These are phyloP conservation scores for Talaromyces stipitatus DNA, from an alignment of 495 filamentous ascomycete species.

Conservation along the genomic window DNA sequence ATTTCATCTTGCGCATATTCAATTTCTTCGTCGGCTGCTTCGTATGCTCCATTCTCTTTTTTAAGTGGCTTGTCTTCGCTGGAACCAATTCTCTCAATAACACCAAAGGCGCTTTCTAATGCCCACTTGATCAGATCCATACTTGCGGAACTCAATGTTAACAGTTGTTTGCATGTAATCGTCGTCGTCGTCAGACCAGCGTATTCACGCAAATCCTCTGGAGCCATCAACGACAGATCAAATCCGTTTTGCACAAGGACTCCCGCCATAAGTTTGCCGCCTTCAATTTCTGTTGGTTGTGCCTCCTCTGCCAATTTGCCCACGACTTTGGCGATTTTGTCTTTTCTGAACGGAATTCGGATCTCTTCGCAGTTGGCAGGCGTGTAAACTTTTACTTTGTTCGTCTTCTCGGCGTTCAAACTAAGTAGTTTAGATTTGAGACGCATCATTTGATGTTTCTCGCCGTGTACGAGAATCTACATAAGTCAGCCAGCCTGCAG, in stretches of 20 bases:
- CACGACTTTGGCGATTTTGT: constrained; percentile 93
- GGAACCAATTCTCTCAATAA: constrained; percentile 57
- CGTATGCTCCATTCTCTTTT: constrained; percentile 27
- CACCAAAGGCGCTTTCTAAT: constrained; percentile 87
- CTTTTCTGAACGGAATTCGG: constrained; percentile 90
- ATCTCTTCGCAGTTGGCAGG: constrained; percentile 93
- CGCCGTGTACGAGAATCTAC: constrained; percentile 91
- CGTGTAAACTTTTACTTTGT: constrained; percentile 82
- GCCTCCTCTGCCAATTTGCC: constrained; percentile 81
- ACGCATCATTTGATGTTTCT: constrained; percentile 96
- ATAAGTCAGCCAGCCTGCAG: constrained; percentile 9
- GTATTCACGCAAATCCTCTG: constrained; percentile 91
- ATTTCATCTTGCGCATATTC: constrained; percentile 33
- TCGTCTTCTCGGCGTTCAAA: constrained; percentile 69
- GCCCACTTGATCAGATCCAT: constrained; percentile 90
- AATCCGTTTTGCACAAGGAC: constrained; percentile 96
- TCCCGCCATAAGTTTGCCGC: constrained; percentile 62
- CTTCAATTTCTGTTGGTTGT: constrained; percentile 47
- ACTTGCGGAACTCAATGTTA: constrained; percentile 79
- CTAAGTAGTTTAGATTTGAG: constrained; percentile 91
- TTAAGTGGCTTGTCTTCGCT: constrained; percentile 31
- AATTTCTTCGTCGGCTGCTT: constrained; percentile 46
- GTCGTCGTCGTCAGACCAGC: constrained; percentile 91
- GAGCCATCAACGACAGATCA: constrained; percentile 91
- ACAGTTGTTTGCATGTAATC: constrained; percentile 80